Percentiles rank a stretch among this genome's conserved stretches.
These are phyloP conservation scores for Breynia disticha DNA, from an alignment of 441 rosid genomes.

Conservation along the genomic window DNA sequence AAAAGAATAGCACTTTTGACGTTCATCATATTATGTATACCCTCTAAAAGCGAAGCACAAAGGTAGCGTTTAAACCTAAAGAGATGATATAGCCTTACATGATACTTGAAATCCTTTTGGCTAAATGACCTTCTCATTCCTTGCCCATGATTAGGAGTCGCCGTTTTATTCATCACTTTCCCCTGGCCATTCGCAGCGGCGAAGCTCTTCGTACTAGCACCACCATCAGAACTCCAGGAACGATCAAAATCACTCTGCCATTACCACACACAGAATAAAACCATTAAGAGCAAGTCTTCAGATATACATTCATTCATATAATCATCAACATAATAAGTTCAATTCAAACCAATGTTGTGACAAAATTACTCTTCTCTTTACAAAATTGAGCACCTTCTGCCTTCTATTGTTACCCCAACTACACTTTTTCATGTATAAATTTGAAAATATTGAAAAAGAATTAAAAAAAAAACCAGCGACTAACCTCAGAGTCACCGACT, in stretches of 20 bases:
- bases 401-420: too few species aligned
- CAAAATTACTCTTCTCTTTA: too few species aligned
- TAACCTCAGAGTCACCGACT: constrained; percentile 79
- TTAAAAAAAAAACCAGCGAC: not conserved
- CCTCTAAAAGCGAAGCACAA: not conserved
- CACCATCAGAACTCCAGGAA: constrained; percentile 30
- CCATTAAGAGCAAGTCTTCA: too few species aligned
- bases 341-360: too few species aligned
- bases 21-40: constrained; percentile 1
- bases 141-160: constrained; percentile 40
- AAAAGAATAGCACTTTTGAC: not conserved
- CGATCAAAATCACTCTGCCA: constrained; percentile 72
- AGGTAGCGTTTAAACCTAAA: constrained; percentile 1
- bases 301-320: not conserved
- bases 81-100: constrained; percentile 41
- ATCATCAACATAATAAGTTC: too few species aligned
- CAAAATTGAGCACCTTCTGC: too few species aligned
- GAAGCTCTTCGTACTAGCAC: constrained; percentile 32
- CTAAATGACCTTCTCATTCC: constrained; percentile 58
- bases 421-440: too few species aligned
- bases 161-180: constrained; percentile 25
- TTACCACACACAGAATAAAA: constrained; percentile 9
- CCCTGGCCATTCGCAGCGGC: constrained; percentile 28
- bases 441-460: too few species aligned
- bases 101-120: constrained; percentile 57